phyloP scores from a whole-genome alignment of 345 rosid genomes.

The Hypericum androsaemum region DNA sequence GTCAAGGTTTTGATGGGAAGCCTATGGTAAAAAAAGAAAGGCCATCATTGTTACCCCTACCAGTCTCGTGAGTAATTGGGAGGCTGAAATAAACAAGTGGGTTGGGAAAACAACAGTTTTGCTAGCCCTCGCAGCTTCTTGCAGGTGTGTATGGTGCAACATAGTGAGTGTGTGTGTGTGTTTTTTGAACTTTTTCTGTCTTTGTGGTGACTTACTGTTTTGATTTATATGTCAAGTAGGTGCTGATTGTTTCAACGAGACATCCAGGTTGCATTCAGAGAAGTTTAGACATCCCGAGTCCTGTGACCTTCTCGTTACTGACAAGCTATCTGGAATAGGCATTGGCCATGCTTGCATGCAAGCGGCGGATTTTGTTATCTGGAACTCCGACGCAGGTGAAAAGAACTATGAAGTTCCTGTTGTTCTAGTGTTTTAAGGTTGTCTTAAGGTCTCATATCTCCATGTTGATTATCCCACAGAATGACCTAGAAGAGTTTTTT shows the following conservation, averaged over 20 bases:
- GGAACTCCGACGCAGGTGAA: constrained; percentile 99
- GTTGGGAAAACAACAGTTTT: constrained; percentile 75
- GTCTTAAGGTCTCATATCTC: not conserved
- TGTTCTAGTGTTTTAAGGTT: constrained; percentile 1
- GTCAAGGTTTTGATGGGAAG: constrained; percentile 86
- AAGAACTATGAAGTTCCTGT: constrained; percentile 4
- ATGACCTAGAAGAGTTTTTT: constrained; percentile 96
- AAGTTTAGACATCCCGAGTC: constrained; percentile 65
- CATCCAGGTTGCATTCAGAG: constrained; percentile 91
- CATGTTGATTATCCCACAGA: constrained; percentile 35
- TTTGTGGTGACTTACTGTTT: not conserved
- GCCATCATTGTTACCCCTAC: constrained; percentile 96
- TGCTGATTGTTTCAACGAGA: constrained; percentile 89
- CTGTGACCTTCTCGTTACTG: constrained; percentile 72
- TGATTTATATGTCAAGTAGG: constrained; percentile 34
- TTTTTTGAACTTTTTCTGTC: too few relatives aligned
- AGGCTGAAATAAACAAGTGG: constrained; percentile 94
- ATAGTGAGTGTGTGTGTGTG: too few relatives aligned
- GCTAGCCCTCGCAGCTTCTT: constrained; percentile 45
- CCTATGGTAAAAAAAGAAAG: constrained; percentile 90
- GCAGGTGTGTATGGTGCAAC: constrained; percentile 39
- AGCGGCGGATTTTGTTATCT: constrained; percentile 78
- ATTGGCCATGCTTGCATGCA: constrained; percentile 83
- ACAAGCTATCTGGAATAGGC: constrained; percentile 42
- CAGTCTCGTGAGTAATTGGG: constrained; percentile 99